Conservation (phyloP, 2,329 filamentous ascomycete genomes). For the Aspergillus fischeri region DNA sequence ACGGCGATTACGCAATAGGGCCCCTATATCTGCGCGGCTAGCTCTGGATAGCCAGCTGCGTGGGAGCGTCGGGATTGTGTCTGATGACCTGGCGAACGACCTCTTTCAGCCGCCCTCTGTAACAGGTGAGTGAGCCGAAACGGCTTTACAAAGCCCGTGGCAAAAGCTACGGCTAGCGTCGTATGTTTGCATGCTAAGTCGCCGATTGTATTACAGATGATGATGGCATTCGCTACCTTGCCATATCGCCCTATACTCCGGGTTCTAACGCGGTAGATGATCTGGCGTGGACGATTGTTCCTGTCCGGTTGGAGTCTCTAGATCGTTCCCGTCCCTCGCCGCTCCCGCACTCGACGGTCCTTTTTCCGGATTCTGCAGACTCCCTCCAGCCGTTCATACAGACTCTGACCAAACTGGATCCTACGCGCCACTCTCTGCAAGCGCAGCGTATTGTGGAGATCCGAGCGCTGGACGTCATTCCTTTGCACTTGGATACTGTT, state of each 20-base stretch:
- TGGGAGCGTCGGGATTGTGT: conserved; percentile 80
- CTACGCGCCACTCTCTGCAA: conserved; percentile 68
- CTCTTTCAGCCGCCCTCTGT: conserved; percentile 61
- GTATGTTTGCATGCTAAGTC: not conserved
- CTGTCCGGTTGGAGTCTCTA: conserved; percentile 55
- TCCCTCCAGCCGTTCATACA: conserved; percentile 76
- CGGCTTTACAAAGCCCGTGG: conserved; percentile 3
- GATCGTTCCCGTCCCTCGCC: conserved; percentile 52
- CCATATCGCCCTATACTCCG: conserved; percentile 45
- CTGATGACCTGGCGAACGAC: conserved; percentile 78
- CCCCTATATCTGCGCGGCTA: conserved; percentile 72
- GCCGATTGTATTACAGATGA: conserved; percentile 19
- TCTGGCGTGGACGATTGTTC: conserved; percentile 78
- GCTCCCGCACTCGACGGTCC: conserved; percentile 71
- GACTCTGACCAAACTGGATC: conserved; percentile 66
- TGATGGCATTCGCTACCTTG: conserved; percentile 40
- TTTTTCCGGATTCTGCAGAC: conserved; percentile 68
- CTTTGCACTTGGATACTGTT: conserved; percentile 75
- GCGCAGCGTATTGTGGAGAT: conserved; percentile 79
- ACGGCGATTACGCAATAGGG: conserved; percentile 55
- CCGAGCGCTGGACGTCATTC: conserved; percentile 72
- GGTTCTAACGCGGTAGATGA: conserved; percentile 49
- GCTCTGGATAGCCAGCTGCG: conserved; percentile 81
- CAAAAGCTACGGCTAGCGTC: not conserved
- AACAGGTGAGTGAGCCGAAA: conserved; percentile 44